Percentiles rank a stretch among this genome's conserved stretches.
phyloP scores from a whole-genome alignment of 192 early-diverging fungal genomes.

The Ambispora gerdemannii region DNA sequence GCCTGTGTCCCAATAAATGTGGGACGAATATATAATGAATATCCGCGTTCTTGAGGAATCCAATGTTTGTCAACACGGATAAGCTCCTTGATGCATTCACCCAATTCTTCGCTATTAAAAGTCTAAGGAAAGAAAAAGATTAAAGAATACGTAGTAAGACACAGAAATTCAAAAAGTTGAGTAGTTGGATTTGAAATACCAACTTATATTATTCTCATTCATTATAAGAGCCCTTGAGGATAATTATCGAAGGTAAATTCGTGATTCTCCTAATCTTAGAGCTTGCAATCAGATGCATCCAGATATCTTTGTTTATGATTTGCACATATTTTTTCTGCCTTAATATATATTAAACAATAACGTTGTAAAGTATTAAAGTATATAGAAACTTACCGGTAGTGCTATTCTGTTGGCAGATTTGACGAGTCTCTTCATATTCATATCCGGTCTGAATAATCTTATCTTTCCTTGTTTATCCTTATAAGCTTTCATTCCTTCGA shows the following conservation, averaged over 20 bases:
- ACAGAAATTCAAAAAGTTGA: background rate
- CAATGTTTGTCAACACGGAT: slow-evolving; percentile 78
- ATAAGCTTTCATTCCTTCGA: slow-evolving; percentile 93
- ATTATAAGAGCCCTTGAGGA: no score
- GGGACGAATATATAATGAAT: slow-evolving; percentile 91
- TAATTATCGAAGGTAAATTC: no score
- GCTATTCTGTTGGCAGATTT: slow-evolving; percentile 74
- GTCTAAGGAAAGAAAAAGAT: slow-evolving; percentile 30
- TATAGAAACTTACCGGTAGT: slow-evolving; percentile 63
- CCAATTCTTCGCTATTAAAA: slow-evolving; percentile 75
- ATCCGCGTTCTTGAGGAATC: slow-evolving; percentile 89
- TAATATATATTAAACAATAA: slow-evolving; percentile 8
- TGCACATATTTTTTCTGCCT: slow-evolving; percentile 2
- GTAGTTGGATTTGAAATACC: background rate
- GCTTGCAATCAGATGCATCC: no score
- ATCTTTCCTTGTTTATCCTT: slow-evolving; percentile 83
- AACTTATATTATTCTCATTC: background rate
- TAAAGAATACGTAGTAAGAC: slow-evolving; percentile 13
- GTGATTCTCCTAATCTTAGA: no score
- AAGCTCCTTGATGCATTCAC: slow-evolving; percentile 81
- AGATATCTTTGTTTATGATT: no score
- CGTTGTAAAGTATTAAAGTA: background rate
- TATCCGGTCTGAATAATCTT: slow-evolving; percentile 93
- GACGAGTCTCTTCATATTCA: slow-evolving; percentile 93
- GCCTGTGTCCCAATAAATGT: slow-evolving; percentile 91